Conservation (phyloP, 179 eudicot species). For the Silene vulgaris region DNA sequence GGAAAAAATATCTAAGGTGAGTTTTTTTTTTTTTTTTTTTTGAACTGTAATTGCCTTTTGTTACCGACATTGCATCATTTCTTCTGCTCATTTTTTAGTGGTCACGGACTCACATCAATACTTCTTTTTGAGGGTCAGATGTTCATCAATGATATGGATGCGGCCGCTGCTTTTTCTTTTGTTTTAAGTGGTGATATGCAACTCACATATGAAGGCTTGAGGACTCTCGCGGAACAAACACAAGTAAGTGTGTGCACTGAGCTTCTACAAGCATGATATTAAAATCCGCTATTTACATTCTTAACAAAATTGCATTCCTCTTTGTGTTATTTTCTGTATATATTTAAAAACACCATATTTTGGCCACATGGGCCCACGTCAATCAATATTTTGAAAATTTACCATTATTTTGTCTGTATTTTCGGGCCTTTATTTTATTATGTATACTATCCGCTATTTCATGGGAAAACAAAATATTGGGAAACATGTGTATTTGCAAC, state of each 20-base stretch:
- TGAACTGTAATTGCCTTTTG: slow-evolving; percentile 8
- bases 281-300: background rate
- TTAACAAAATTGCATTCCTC: background rate
- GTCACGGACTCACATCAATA: background rate
- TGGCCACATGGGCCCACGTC: background rate
- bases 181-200: slow-evolving; percentile 41
- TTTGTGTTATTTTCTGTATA: too few relatives aligned
- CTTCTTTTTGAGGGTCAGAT: slow-evolving; percentile 35
- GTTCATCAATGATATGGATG: slow-evolving; percentile 61
- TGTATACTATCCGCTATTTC: background rate
- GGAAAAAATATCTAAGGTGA: slow-evolving; percentile 49
- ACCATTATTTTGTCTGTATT: background rate
- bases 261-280: background rate
- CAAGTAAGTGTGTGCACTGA: slow-evolving; percentile 51
- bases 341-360: background rate
- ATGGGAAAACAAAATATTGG: background rate
- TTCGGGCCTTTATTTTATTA: background rate
- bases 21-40: slow-evolving; percentile 8
- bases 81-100: background rate
- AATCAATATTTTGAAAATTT: background rate
- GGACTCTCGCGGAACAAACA: slow-evolving; percentile 51
- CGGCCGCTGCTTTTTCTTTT: slow-evolving; percentile 58
- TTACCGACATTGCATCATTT: background rate
- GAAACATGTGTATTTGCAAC: background rate
- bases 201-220: slow-evolving; percentile 43